phyloP scores from a whole-genome alignment of 2,329 filamentous ascomycete species.

The Aureobasidium sp. region DNA sequence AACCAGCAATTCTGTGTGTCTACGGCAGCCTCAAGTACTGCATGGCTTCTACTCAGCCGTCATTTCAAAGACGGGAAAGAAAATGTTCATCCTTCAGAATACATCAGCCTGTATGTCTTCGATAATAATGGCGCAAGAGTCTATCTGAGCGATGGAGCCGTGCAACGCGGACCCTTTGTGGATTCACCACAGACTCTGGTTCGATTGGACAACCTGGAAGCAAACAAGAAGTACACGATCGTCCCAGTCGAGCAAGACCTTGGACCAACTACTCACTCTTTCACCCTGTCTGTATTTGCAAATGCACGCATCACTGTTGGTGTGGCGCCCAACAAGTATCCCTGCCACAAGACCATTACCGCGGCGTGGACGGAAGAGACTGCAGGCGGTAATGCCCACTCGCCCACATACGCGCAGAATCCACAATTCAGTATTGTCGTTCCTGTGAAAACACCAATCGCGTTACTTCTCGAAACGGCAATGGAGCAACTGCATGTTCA shows the following conservation, averaged over 20 bases:
- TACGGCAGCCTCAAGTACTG: constrained; percentile 47
- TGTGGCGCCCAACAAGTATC: constrained; percentile 54
- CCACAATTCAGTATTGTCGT: constrained; percentile 72
- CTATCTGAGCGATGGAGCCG: constrained; percentile 61
- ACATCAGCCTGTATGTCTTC: constrained; percentile 82
- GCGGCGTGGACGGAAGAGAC: constrained; percentile 70
- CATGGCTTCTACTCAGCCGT: constrained; percentile 80
- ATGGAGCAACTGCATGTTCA: constrained; percentile 66
- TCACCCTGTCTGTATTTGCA: constrained; percentile 79
- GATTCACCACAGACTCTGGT: constrained; percentile 89
- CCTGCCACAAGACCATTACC: constrained; percentile 48
- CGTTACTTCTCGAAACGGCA: constrained; percentile 64
- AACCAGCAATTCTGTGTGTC: constrained; percentile 54
- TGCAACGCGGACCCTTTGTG: constrained; percentile 76
- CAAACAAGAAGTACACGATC: constrained; percentile 47
- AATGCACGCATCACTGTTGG: constrained; percentile 52
- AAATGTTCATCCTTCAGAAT: constrained; percentile 48
- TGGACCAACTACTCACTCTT: constrained; percentile 65
- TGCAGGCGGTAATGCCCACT: constrained; percentile 76
- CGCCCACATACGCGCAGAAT: constrained; percentile 69
- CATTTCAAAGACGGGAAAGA: constrained; percentile 57
- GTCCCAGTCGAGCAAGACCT: constrained; percentile 75
- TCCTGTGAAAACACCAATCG: constrained; percentile 51
- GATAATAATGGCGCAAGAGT: constrained; percentile 62
- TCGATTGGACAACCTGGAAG: constrained; percentile 57